Conservation (phyloP, 345 rosid genomes). For the Tarenaya hassleriana region DNA sequence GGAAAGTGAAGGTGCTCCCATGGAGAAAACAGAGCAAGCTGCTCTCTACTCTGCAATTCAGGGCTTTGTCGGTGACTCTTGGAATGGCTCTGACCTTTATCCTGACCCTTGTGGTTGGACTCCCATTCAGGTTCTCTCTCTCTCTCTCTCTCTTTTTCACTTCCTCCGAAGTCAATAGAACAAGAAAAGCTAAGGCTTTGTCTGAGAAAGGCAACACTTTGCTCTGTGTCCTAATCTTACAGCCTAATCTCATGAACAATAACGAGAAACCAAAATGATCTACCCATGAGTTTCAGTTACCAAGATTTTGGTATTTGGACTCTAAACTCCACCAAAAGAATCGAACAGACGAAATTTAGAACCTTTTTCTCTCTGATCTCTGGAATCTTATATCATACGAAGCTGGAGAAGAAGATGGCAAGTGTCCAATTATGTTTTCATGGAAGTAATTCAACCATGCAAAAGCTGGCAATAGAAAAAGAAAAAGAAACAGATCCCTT, state of each 20-base stretch:
- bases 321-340: not conserved
- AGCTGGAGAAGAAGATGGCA: too few species aligned
- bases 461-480: too few species aligned
- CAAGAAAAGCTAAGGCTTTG: not conserved
- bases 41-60: constrained; percentile 66
- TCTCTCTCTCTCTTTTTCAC: constrained; percentile 14
- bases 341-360: not conserved
- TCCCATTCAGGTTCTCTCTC: constrained; percentile 65
- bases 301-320: constrained; percentile 14
- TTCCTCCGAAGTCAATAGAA: constrained; percentile 11
- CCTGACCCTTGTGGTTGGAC: constrained; percentile 99
- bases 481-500: not conserved
- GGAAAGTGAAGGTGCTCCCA: constrained; percentile 46
- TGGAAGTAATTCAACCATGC: too few species aligned
- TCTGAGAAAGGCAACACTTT: too few species aligned
- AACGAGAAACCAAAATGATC: not conserved
- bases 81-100: constrained; percentile 88
- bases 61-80: constrained; percentile 82
- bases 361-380: not conserved
- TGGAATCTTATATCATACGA: constrained; percentile 13
- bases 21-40: constrained; percentile 64
- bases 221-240: too few species aligned
- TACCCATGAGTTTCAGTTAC: not conserved
- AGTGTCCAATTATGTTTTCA: too few species aligned
- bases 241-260: too few species aligned